Base-by-base conservation (phyloP, 176 grass and related monocot genomes). In the Elaeis guineensis region DNA sequence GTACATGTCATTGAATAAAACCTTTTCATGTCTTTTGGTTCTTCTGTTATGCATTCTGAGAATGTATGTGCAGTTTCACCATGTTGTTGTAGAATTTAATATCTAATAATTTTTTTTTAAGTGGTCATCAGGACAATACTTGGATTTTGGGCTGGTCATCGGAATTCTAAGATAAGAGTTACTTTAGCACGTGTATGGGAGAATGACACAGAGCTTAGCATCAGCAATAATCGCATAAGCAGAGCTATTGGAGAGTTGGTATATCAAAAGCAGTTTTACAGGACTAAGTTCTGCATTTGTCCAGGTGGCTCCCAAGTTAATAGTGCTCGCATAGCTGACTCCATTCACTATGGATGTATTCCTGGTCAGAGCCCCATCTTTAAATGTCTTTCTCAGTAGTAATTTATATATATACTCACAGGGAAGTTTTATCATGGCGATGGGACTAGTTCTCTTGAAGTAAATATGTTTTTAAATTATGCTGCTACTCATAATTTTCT, bases 261-360 rank as follows among this genome's bases (percentile, higher is more conserved):
- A 72, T 98, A 98, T 78, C 93, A 98, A 62, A 98, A 79, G 63
- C 75, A 65, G 28, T 98, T 98, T 65, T 98, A 98, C 72, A 83
- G 55, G 50, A 98, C 87, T 39, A 98, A 98, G 55, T 98, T 98
- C 21, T 98, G 93, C 67, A 98, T 92, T 39, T 98, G 93, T 76
- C 93, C 93, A 77, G 93, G 87, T 76, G 93, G 93, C 1, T 98
- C 87, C 66, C 93, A 98, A 87, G 93, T 98, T 67, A 98, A 98
- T 19, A 98, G 93, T 79, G 93, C 93, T 8, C 87, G 87, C 17
- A 80, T 98, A 76, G 71, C 85, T 68, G 93, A 92, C 57, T 91
- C 87, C 52, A 98, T 98, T 78, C 87, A 98, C 67, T 98, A 98
- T 68, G 93, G 87, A 29, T 98, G 87, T 71, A 78, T 98, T 30